Base-by-base conservation (phyloP, 768 basidiomycete species). In the Astraeus odoratus region DNA sequence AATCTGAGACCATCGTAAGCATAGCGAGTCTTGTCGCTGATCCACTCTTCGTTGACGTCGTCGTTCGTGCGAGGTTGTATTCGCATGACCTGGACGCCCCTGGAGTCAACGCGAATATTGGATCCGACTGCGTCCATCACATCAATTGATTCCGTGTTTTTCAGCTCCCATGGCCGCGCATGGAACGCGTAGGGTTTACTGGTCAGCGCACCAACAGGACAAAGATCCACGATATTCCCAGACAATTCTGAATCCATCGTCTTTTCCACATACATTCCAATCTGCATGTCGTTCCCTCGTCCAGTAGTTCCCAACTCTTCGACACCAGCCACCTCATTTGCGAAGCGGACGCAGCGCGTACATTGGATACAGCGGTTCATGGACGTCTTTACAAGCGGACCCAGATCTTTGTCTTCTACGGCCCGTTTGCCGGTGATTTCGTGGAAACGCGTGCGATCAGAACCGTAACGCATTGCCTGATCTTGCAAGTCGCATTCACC, bases 351-450 rank as follows among this genome's bases (percentile, higher is more conserved):
- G 67, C 96, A 99, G 48, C 96, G 91, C 4, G 96, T 99, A 70
- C 96, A 99, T 66, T 99, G 96, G 56, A 99, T 98, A 70, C 96
- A 98, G 30, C 96, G 83, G 68, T 90, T 96, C 95, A 97, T 97
- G 47, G 85, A 89, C 2, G 95, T 97, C 75, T 98, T 98, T 63
- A 99, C 92, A 36, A 99, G 78, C 6, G 96, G 96, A 1, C 96
- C 96, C 22, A 99, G 77, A 62, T 98, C 86, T 72, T 99, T 99
- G 76, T 99, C 86, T 68, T 97, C 95, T 15, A 95, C 88, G 0
- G 96, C 96, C 44, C 96, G 91, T 68, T 98, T 98, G 54, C 96
- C 96, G 2, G 90, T 80, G 40, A 97, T 90, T 69, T 99, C 96
- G 70, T 98, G 96, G 80, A 97, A 97, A 35, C 96, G 85, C 1